Conservation (phyloP, 78 protist species). For the Abeoforma whisleri region DNA sequence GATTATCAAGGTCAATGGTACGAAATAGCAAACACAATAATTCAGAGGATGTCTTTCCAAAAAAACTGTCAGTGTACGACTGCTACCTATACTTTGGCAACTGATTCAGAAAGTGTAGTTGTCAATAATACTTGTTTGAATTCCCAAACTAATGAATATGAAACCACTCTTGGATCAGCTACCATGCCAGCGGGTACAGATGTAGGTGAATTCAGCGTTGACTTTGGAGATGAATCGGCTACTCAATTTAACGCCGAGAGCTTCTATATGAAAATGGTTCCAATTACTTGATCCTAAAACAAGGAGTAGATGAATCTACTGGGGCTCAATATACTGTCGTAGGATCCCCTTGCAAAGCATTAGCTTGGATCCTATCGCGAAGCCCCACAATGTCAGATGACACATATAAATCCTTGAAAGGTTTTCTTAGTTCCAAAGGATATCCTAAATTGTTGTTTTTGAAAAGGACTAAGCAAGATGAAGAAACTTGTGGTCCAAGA, state of each 20-base stretch:
- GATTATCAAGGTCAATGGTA: slow-evolving; percentile 6
- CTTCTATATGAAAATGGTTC: neutral
- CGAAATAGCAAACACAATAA: slow-evolving; percentile 24
- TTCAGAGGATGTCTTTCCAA: slow-evolving; percentile 15
- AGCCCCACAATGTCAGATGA: slow-evolving; percentile 7
- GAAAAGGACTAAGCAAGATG: neutral
- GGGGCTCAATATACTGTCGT: slow-evolving; percentile 32
- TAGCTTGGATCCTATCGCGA: slow-evolving; percentile 17
- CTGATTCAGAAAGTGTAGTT: neutral
- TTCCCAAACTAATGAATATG: no score
- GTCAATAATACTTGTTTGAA: slow-evolving; percentile 30
- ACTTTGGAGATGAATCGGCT: no score
- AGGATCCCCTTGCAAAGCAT: slow-evolving; percentile 1
- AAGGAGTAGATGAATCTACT: slow-evolving; percentile 11
- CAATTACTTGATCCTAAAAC: neutral
- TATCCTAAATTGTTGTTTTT: neutral
- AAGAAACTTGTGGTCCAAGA: neutral
- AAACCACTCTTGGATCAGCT: no score
- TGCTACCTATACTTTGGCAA: neutral
- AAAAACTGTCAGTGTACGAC: slow-evolving; percentile 1
- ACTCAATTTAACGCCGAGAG: no score
- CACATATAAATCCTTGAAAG: neutral
- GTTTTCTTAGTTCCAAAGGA: neutral
- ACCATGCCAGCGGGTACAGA: no score
- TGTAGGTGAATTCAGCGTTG: no score